Evolutionary conservation across 1,284 basidiomycete species (phyloP).

Genomic region (Leccinum fuscescens): DNA sequence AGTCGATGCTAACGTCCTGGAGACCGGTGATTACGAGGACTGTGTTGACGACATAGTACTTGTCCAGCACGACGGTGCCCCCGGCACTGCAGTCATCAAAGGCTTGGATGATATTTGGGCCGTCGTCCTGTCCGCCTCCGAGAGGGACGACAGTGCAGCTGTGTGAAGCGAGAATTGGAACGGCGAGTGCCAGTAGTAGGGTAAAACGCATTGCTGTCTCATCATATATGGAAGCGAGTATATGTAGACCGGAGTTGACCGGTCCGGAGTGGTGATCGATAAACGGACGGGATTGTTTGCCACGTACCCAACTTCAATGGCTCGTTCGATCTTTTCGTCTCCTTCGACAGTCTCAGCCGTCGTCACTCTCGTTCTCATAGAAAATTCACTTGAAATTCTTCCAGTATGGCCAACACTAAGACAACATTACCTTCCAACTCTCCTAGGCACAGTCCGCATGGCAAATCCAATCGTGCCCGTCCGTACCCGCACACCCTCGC

Average conservation of each 20-base stretch:
- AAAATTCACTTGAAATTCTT: constrained; percentile 55
- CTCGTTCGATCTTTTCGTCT: constrained; percentile 34
- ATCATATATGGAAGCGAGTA: no score
- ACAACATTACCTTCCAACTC: constrained; percentile 49
- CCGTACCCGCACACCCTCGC: constrained; percentile 13
- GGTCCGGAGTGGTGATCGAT: constrained; percentile 10
- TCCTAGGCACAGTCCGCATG: constrained; percentile 43
- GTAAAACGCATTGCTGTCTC: neutral
- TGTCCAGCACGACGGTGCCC: constrained; percentile 34
- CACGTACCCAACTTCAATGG: constrained; percentile 1
- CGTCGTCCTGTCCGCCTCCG: neutral
- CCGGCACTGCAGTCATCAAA: constrained; percentile 1
- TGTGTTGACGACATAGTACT: constrained; percentile 36
- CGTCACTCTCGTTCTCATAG: constrained; percentile 56
- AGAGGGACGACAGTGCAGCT: constrained; percentile 8
- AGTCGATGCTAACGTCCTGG: neutral
- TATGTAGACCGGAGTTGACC: neutral
- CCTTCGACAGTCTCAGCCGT: constrained; percentile 41
- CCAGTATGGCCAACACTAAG: constrained; percentile 54
- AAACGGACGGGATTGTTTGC: constrained; percentile 10
- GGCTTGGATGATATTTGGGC: constrained; percentile 15
- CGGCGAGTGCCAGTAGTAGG: constrained; percentile 1
- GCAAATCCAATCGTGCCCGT: constrained; percentile 41
- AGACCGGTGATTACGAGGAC: neutral
- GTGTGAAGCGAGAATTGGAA: constrained; percentile 2